Evolutionary conservation across 2,329 filamentous ascomycete genomes (phyloP).

Genomic region (Monosporascus sp.): DNA sequence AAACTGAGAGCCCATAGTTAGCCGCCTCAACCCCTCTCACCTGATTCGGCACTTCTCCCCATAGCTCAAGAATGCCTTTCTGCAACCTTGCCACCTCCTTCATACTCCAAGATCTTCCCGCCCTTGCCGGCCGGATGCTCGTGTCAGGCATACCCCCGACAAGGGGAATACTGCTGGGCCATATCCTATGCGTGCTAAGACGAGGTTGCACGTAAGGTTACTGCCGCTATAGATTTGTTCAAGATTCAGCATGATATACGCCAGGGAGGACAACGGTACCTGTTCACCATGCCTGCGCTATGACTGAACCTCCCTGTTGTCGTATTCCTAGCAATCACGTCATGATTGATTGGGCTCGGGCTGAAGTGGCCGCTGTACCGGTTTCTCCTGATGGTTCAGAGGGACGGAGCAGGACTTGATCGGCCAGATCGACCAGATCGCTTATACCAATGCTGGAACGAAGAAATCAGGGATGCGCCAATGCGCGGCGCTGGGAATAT

Average conservation of each 20-base stretch:
- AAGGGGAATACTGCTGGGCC: slow-evolving; percentile 17
- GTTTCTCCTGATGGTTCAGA: slow-evolving; percentile 7
- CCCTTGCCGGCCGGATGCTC: slow-evolving; percentile 17
- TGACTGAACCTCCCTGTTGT: background rate
- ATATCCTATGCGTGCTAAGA: slow-evolving; percentile 26
- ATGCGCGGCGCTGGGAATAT: slow-evolving; percentile 24
- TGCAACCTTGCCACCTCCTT: slow-evolving; percentile 9
- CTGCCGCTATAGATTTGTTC: slow-evolving; percentile 20
- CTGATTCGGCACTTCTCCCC: slow-evolving; percentile 6
- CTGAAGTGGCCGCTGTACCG: slow-evolving; percentile 1
- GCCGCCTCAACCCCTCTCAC: slow-evolving; percentile 1
- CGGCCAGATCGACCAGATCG: slow-evolving; percentile 13
- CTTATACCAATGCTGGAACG: slow-evolving; percentile 19
- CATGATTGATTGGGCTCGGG: slow-evolving; percentile 3
- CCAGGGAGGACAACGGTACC: slow-evolving; percentile 1
- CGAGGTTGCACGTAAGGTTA: slow-evolving; percentile 20
- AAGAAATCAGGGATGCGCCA: slow-evolving; percentile 22
- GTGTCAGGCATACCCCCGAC: slow-evolving; percentile 12
- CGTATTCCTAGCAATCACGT: background rate
- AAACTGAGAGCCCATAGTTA: slow-evolving; percentile 13
- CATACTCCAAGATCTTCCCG: slow-evolving; percentile 21
- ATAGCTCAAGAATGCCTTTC: slow-evolving; percentile 9
- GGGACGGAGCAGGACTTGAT: slow-evolving; percentile 11
- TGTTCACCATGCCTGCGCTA: background rate
- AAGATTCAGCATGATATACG: slow-evolving; percentile 19